These are phyloP conservation scores for Golubevia sp. DNA, from an alignment of 1,284 basidiomycete genomes.

Conservation along the genomic window DNA sequence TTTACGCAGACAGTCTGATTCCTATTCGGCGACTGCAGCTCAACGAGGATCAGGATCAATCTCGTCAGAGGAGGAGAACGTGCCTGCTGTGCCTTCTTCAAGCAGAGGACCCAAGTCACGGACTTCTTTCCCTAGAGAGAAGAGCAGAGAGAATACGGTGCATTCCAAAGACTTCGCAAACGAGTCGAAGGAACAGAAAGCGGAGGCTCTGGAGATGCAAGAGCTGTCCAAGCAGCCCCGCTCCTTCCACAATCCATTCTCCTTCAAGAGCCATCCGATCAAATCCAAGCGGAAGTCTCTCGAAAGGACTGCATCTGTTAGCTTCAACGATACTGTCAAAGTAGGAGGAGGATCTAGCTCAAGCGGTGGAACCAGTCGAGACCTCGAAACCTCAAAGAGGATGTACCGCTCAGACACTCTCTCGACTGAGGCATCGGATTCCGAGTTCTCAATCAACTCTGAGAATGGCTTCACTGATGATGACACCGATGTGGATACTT, in stretches of 20 bases:
- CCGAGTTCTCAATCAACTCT: not conserved
- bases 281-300: not conserved
- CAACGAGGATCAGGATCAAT: not conserved
- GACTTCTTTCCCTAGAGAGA: no score
- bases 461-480: not conserved
- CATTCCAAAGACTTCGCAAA: not conserved
- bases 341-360: not conserved
- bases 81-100: not conserved
- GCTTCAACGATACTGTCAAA: not conserved
- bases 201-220: not conserved
- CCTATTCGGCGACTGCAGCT: not conserved
- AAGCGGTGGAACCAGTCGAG: not conserved
- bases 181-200: no score
- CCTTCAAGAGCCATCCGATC: not conserved
- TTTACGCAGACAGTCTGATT: no score
- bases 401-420: no score
- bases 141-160: not conserved
- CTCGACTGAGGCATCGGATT: not conserved
- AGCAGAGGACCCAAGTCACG: not conserved
- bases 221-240: not conserved
- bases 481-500: not conserved
- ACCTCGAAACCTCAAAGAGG: not conserved
- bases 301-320: not conserved
- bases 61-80: not conserved
- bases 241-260: not conserved